Conservation (phyloP, 768 basidiomycete species). For the Mycena belliarum region DNA sequence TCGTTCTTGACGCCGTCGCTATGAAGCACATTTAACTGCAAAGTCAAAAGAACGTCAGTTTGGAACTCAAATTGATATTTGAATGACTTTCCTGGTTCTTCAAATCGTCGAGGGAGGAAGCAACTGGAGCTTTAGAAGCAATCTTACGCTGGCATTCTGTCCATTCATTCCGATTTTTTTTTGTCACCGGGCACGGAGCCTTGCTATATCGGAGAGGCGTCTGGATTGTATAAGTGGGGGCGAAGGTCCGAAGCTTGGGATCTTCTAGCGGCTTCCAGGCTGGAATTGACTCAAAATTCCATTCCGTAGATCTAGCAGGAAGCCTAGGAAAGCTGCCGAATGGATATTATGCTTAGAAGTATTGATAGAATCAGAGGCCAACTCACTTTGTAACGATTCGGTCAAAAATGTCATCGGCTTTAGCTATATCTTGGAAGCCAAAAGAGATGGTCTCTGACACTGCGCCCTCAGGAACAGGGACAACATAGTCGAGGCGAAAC, state of each 20-base stretch:
- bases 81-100: not conserved
- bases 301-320: not conserved
- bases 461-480: not conserved
- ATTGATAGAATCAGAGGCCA: too few relatives aligned
- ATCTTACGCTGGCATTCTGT: not conserved
- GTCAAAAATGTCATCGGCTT: not conserved
- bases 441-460: not conserved
- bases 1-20: not conserved
- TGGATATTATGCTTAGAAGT: too few relatives aligned
- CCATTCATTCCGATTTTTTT: not conserved
- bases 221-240: not conserved
- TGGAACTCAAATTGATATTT: too few relatives aligned
- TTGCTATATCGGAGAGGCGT: not conserved
- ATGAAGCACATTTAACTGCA: not conserved
- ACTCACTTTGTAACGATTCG: not conserved
- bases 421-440: not conserved
- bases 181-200: not conserved
- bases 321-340: not conserved
- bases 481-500: too few relatives aligned
- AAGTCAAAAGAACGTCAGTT: too few relatives aligned
- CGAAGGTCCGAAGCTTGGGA: not conserved
- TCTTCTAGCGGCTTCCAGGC: slow-evolving; percentile 2
- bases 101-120: not conserved
- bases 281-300: not conserved
- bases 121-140: not conserved